Conservation (phyloP, 1,284 basidiomycete genomes). For the Spongispora temasekensis region DNA sequence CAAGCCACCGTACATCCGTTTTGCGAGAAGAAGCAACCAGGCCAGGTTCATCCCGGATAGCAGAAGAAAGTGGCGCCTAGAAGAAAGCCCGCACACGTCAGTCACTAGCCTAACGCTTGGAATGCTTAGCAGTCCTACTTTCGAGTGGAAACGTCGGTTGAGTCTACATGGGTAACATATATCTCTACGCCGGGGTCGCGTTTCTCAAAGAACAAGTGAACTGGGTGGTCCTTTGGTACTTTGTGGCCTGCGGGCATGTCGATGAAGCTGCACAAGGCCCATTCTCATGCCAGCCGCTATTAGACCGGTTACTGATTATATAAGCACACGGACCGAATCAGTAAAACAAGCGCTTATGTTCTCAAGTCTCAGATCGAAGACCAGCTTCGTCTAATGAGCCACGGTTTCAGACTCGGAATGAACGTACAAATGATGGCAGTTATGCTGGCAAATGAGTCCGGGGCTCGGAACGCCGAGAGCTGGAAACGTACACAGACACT, state of each 20-base stretch:
- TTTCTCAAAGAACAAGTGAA: constrained; percentile 18
- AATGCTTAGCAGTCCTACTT: constrained; percentile 27
- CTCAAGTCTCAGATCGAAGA: too few species aligned
- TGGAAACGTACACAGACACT: too few species aligned
- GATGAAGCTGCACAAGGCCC: constrained; percentile 3
- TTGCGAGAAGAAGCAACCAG: constrained; percentile 27
- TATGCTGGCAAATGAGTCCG: too few species aligned
- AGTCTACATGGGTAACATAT: constrained; percentile 34
- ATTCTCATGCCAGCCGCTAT: constrained; percentile 1
- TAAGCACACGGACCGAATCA: constrained; percentile 17
- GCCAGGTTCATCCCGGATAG: constrained; percentile 26
- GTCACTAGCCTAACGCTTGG: background rate
- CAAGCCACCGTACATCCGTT: constrained; percentile 25
- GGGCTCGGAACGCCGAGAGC: too few species aligned
- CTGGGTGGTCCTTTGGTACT: constrained; percentile 30
- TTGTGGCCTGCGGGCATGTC: constrained; percentile 27
- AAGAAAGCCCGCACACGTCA: constrained; percentile 9
- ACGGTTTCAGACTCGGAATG: too few species aligned
- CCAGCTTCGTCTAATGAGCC: too few species aligned
- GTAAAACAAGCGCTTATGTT: background rate
- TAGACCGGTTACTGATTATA: constrained; percentile 10
- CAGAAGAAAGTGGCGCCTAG: constrained; percentile 30
- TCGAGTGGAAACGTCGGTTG: constrained; percentile 16
- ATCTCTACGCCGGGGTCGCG: constrained; percentile 25
- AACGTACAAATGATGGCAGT: too few species aligned